Conservation (phyloP, 805 yeast species). For the Hyphopichia homilentoma region DNA sequence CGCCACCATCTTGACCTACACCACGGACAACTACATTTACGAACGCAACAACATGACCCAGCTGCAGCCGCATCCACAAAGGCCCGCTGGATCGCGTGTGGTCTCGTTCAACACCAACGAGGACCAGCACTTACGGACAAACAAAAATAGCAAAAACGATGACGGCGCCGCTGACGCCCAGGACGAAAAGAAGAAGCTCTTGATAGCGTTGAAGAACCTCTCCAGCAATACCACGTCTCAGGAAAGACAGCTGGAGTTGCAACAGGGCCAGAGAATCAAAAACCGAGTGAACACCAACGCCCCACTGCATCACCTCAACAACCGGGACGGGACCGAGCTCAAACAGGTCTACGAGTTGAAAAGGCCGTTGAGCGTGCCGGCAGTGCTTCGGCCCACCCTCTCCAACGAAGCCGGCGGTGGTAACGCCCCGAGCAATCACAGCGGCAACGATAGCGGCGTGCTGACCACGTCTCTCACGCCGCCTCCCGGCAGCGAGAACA, state of each 20-base stretch:
- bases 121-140: conserved; percentile 7
- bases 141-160: conserved; percentile 2
- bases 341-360: conserved; percentile 46
- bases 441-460: too few relatives aligned
- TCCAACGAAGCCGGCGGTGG: conserved; percentile 1
- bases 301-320: conserved; percentile 3
- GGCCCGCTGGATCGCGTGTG: too few relatives aligned
- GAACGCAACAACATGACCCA: conserved; percentile 12
- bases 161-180: conserved; percentile 4
- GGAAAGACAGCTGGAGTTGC: conserved; percentile 8
- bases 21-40: conserved; percentile 18
- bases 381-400: conserved; percentile 44
- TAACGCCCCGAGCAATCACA: not conserved
- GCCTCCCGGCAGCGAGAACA: too few relatives aligned
- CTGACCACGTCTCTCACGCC: not conserved
- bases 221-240: conserved; percentile 16
- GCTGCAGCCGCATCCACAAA: too few relatives aligned
- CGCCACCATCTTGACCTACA: conserved; percentile 12
- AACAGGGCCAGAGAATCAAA: conserved; percentile 2
- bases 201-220: conserved; percentile 19
- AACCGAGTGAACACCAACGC: conserved; percentile 1
- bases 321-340: conserved; percentile 10
- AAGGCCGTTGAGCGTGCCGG: conserved; percentile 48
- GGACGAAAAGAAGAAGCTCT: conserved; percentile 12
- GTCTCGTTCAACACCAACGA: conserved; percentile 8